phyloP scores from a whole-genome alignment of 345 rosid genomes.

The Pseudoturritis turrita region DNA sequence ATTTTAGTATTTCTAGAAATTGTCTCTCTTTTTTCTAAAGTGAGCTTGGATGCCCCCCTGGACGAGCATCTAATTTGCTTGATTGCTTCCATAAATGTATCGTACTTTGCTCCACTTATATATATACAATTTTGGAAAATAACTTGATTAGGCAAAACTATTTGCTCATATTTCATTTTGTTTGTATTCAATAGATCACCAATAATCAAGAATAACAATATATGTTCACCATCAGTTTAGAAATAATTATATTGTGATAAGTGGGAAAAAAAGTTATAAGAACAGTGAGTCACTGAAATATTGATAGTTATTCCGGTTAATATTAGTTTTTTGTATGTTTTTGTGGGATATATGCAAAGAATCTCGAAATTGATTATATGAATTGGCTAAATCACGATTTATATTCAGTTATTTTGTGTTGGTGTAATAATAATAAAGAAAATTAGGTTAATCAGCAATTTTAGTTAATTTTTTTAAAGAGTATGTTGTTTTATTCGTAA shows the following conservation, averaged over 20 bases:
- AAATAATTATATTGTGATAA: background rate
- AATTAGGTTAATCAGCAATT: no score
- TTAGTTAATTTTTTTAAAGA: no score
- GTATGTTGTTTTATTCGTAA: no score
- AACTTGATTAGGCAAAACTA: background rate
- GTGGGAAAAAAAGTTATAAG: no score
- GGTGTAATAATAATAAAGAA: no score
- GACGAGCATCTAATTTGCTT: slow-evolving; percentile 7
- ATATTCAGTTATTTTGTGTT: no score
- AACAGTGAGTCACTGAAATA: no score
- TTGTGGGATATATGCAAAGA: no score
- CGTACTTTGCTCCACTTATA: background rate
- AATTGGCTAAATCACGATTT: no score
- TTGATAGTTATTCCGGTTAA: no score
- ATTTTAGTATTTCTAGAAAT: background rate
- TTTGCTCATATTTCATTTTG: background rate
- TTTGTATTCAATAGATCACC: background rate
- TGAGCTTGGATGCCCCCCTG: background rate
- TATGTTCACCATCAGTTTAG: background rate
- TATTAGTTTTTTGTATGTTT: no score
- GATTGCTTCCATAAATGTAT: slow-evolving; percentile 1
- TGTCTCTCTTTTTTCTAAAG: slow-evolving; percentile 11
- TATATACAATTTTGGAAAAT: background rate
- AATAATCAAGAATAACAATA: background rate
- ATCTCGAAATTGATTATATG: no score